Evolutionary conservation across 2,329 filamentous ascomycete genomes (phyloP), one percentile per base, ranked within the genome.

Genomic region (Talaromyces islandicus): DNA sequence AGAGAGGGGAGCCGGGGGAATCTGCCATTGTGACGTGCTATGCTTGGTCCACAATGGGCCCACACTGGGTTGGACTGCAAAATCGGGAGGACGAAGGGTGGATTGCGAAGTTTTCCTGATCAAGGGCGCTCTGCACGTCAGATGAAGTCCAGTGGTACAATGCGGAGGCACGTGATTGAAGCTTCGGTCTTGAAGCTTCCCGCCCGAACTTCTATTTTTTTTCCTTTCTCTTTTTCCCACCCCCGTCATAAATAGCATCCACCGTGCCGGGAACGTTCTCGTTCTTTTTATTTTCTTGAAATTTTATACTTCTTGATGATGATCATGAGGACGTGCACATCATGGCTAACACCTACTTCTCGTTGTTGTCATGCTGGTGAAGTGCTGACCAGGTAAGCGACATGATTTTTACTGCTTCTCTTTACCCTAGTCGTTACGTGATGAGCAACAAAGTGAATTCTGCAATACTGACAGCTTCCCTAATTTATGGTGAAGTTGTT

Each of bases 1-100:
- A 88, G 66, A 89, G 83, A 43, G 85, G 84, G 35, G 85, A 88
- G 57, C 78, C 82, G 12, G 85, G 83, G 11, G 84, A 86, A 70
- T 85, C 78, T 56, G 77, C 74, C 77, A 80, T 81, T 61, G 65
- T 67, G 54, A n/a, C 14, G 52, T 21, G 54, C 30, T 32, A 56
- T 32, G 12, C 29, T 29, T 29, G 30, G 48, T 29, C 48, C 17
- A 29, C 7, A 35, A 27, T 50, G n/a, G 30, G 48, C n/a, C 48
- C 17, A 29, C 7, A 35, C 43, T 50, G n/a, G 43, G 48, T 41
- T 54, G 57, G 9, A 19, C n/a, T 14, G 35, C 41, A 21, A 27
- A 27, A 29, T 25, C 32, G 24, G 52, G 57, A 46, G 51, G 50
- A 27, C 30, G 50, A 24, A 54, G 48, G 27, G 24, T 29, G 21